Evolutionary conservation across 768 basidiomycete species (phyloP), one percentile per base, ranked within the genome.

Genomic region (Dacryopinax primogenitus): DNA sequence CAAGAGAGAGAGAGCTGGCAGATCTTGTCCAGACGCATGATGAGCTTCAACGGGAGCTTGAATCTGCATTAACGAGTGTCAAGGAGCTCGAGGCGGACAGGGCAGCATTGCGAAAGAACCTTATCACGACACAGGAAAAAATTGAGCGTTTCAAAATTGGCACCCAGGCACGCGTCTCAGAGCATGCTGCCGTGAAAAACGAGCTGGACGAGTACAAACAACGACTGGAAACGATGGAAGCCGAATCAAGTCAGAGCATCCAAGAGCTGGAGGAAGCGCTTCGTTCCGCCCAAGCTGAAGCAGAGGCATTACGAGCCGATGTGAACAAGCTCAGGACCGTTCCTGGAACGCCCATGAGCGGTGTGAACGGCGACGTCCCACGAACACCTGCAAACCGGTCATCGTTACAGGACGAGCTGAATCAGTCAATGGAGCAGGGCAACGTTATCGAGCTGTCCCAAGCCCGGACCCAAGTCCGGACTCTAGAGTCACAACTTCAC

Each of bases 361-460:
- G 45, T 1, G 44, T 26, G 23, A 21, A 41, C 44, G 21, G 21
- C 45, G 64, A 64, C 39, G 37, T 33, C 26, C 37, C 41, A n/a
- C 63, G 18, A 26, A 63, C 36, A n/a, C 63, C 41, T 35, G 63
- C 35, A 28, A 33, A 63, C 51, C 26, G 32, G 51, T 58, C 51
- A 2, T 58, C 86, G 30, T 76, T 91, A 35, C 85, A 88, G 74
- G 82, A 83, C 70, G 90, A 92, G 75, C 81, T 91, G 77, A 73
- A 90, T 21, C 81, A 82, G 65, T 82, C 85, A 28, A 74, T 88
- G 34, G 79, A 79, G 70, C 87, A 91, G 70, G 87, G 90, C 68
- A 87, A 91, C 70, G 80, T 82, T 13, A 81, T 94, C 65, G 90
- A 92, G 66, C 79, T 93, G 6, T 92, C 90, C 35, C 78, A 83